These are phyloP conservation scores for Fusarium austroafricanum DNA, from an alignment of 2,329 filamentous ascomycete genomes.

Conservation along the genomic window DNA sequence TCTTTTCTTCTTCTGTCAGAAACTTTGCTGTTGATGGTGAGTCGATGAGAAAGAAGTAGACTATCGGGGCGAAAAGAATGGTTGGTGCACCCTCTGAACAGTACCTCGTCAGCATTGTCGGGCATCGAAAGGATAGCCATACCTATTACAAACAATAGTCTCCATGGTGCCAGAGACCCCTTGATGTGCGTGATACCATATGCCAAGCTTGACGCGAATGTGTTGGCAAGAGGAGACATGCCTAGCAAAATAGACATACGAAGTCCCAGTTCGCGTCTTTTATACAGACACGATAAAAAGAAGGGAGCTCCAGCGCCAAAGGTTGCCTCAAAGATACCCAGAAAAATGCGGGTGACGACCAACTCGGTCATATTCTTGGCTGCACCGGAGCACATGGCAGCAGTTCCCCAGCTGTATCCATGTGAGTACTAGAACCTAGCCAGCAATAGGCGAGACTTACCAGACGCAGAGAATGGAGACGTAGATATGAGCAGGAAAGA, in stretches of 20 bases:
- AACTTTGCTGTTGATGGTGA: conserved; percentile 27
- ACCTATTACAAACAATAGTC: conserved; percentile 15
- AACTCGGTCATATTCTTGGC: conserved; percentile 14
- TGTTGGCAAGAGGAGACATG: conserved; percentile 34
- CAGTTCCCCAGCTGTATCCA: conserved; percentile 21
- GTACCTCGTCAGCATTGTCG: accelerated
- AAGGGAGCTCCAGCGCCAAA: conserved; percentile 38
- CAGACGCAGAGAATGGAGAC: conserved; percentile 23
- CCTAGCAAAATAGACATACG: conserved; percentile 20
- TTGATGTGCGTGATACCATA: conserved; percentile 30
- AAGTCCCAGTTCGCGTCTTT: conserved; percentile 22
- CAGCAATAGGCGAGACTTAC: neutral
- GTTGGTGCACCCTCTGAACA: conserved; percentile 16
- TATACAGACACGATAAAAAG: conserved; percentile 31
- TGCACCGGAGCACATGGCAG: conserved; percentile 34
- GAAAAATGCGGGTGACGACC: conserved; percentile 11
- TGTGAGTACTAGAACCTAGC: neutral
- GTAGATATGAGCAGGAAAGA: conserved; percentile 31
- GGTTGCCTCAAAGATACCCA: conserved; percentile 32
- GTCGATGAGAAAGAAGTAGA: conserved; percentile 36
- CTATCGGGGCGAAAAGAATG: conserved; percentile 3
- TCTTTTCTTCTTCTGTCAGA: conserved; percentile 14
- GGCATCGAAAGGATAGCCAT: accelerated
- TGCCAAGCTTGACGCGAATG: conserved; percentile 26
- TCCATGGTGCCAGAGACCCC: conserved; percentile 22